These are phyloP conservation scores for Neoboletus magnificus DNA, from an alignment of 768 basidiomycete species.

Conservation along the genomic window DNA sequence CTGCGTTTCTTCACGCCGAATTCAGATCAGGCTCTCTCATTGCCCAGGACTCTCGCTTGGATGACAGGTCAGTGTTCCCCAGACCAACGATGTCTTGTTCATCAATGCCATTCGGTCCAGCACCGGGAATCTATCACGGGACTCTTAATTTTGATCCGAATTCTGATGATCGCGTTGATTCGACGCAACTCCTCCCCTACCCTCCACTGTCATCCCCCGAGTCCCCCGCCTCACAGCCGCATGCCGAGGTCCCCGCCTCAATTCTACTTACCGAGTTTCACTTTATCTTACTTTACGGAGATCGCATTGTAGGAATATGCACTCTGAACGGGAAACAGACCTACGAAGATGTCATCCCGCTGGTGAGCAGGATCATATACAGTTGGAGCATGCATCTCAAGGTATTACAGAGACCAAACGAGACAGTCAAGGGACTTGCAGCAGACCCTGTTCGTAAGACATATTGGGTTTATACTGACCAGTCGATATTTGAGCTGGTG, in stretches of 20 bases:
- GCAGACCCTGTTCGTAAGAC: conserved; percentile 86
- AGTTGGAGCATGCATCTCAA: conserved; percentile 5
- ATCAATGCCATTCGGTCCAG: conserved; percentile 35
- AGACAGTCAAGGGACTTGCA: conserved; percentile 69
- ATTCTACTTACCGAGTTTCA: conserved; percentile 90
- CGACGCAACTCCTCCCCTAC: conserved; percentile 77
- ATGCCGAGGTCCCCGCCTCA: conserved; percentile 58
- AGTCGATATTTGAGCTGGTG: conserved; percentile 84
- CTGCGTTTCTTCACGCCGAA: conserved; percentile 76
- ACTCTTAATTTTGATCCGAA: conserved; percentile 64
- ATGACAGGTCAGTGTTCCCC: conserved; percentile 63
- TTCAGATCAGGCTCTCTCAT: conserved; percentile 62
- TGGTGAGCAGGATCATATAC: conserved; percentile 49
- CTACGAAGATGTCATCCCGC: conserved; percentile 78
- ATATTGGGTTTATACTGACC: conserved; percentile 91
- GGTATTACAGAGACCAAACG: conserved; percentile 61
- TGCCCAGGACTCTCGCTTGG: conserved; percentile 84
- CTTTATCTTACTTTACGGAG: conserved; percentile 79
- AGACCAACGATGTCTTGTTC: not conserved
- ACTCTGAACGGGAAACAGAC: conserved; percentile 75
- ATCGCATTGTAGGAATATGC: conserved; percentile 75
- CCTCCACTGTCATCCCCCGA: conserved; percentile 41
- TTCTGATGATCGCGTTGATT: conserved; percentile 73
- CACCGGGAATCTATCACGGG: conserved; percentile 87
- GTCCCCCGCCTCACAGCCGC: conserved; percentile 13